Percentiles rank a stretch among this genome's conserved stretches.
Evolutionary conservation across 1,284 basidiomycete genomes (phyloP).

Genomic region (Fomitopsis pinicola): DNA sequence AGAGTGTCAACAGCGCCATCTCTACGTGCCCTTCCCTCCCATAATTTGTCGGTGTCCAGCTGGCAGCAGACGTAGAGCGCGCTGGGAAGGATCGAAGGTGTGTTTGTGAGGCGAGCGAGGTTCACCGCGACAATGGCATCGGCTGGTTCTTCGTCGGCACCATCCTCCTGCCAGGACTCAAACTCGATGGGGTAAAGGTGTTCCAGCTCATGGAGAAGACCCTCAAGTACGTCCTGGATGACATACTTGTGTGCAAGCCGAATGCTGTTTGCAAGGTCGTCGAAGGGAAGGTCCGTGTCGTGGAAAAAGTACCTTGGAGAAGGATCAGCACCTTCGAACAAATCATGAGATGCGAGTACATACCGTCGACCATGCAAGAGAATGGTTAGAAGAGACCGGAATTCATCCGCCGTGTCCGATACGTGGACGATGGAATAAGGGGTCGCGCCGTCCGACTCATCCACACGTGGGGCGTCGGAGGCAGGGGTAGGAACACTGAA

Average conservation of each 20-base stretch:
- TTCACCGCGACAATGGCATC: background rate
- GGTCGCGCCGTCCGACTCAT: conserved; percentile 5
- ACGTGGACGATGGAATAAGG: background rate
- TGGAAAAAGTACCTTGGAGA: background rate
- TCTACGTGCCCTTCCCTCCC: background rate
- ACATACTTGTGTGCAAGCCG: background rate
- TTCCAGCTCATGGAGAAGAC: background rate
- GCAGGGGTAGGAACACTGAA: background rate
- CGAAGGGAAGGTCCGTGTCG: background rate
- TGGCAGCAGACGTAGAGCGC: background rate
- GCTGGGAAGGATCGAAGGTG: background rate
- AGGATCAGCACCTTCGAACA: background rate
- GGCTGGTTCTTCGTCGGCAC: background rate
- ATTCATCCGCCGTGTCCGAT: background rate
- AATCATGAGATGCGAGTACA: background rate
- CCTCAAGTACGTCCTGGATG: background rate
- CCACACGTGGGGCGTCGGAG: background rate
- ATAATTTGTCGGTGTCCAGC: background rate
- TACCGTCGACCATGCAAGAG: background rate
- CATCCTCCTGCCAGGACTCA: background rate
- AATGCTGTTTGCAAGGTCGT: background rate
- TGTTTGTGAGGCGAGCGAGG: background rate
- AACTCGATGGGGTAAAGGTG: background rate
- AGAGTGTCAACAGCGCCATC: conserved; percentile 3
- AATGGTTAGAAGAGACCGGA: background rate